A percentile compares a stretch with the other conserved stretches of the same genome.
phyloP scores from a whole-genome alignment of 2,329 filamentous ascomycete genomes.

The Chaetomium strumarium region DNA sequence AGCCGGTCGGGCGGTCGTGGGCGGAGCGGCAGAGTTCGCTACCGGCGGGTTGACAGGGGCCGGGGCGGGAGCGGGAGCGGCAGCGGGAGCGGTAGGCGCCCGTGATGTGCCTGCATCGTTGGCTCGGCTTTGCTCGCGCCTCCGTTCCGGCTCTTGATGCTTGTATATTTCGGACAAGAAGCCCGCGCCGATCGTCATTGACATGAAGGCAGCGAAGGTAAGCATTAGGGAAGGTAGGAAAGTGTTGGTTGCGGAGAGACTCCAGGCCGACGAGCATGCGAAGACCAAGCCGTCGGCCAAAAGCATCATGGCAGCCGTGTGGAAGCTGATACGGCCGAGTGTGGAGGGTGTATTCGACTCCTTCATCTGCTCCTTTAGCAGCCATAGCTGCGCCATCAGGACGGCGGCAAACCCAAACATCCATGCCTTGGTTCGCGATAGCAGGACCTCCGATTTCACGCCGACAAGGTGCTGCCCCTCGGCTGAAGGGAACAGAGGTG shows the following conservation, averaged over 20 bases:
- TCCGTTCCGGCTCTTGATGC: conserved; percentile 53
- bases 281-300: conserved; percentile 58
- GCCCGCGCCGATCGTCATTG: conserved; percentile 50
- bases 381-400: conserved; percentile 55
- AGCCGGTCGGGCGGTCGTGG: conserved; percentile 33
- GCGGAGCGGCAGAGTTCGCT: conserved; percentile 34
- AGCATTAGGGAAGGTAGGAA: conserved; percentile 53
- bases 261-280: conserved; percentile 49
- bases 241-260: conserved; percentile 48
- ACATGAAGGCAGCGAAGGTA: conserved; percentile 48
- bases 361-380: conserved; percentile 59
- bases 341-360: conserved; percentile 64
- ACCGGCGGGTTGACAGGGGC: conserved; percentile 23
- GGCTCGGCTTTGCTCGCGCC: conserved; percentile 28
- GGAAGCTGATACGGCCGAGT: conserved; percentile 59
- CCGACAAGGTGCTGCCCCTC: conserved; percentile 53
- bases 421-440: conserved; percentile 53
- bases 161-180: conserved; percentile 57
- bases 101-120: conserved; percentile 16
- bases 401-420: conserved; percentile 50
- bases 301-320: conserved; percentile 55
- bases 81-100: conserved; percentile 17
- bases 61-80: conserved; percentile 21
- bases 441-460: conserved; percentile 55
- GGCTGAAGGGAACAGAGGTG: conserved; percentile 46